Percentiles rank a stretch among this genome's conserved stretches.
phyloP scores from a whole-genome alignment of 2,329 filamentous ascomycete species.

The Talaromyces albobiverticillius region DNA sequence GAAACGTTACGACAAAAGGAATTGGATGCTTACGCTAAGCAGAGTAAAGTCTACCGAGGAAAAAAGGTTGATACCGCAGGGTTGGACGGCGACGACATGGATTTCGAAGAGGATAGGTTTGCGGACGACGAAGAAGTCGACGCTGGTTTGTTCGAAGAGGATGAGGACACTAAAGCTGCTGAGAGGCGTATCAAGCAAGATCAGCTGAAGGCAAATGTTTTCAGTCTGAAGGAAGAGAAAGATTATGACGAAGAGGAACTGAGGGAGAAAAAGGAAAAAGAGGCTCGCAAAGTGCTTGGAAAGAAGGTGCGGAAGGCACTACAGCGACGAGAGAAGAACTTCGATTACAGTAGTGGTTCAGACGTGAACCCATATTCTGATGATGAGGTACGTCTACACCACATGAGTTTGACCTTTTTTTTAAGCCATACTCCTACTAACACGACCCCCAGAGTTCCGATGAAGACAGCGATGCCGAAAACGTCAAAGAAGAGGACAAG shows the following conservation, averaged over 20 bases:
- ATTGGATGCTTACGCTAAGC: conserved; percentile 54
- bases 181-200: conserved; percentile 72
- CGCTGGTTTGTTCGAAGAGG: conserved; percentile 70
- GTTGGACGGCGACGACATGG: conserved; percentile 62
- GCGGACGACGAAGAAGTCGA: conserved; percentile 83
- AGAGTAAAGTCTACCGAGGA: conserved; percentile 45
- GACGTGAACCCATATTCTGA: conserved; percentile 57
- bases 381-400: conserved; percentile 41
- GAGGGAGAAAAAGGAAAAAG: conserved; percentile 61
- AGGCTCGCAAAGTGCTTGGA: conserved; percentile 67
- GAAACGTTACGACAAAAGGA: conserved; percentile 55
- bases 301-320: conserved; percentile 78
- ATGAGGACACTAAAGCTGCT: conserved; percentile 73
- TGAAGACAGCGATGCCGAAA: conserved; percentile 61
- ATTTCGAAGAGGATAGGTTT: conserved; percentile 71
- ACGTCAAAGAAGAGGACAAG: conserved; percentile 58
- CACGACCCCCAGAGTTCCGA: conserved; percentile 50
- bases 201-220: conserved; percentile 83
- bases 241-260: conserved; percentile 67
- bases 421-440: background rate
- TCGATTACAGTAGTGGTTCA: conserved; percentile 75
- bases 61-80: conserved; percentile 47
- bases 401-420: conserved; percentile 13
- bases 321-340: conserved; percentile 79
- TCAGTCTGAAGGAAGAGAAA: conserved; percentile 72